Percentiles rank a stretch among this genome's conserved stretches.
phyloP scores from a whole-genome alignment of 2,329 filamentous ascomycete species.

The Trichoderma sp. region DNA sequence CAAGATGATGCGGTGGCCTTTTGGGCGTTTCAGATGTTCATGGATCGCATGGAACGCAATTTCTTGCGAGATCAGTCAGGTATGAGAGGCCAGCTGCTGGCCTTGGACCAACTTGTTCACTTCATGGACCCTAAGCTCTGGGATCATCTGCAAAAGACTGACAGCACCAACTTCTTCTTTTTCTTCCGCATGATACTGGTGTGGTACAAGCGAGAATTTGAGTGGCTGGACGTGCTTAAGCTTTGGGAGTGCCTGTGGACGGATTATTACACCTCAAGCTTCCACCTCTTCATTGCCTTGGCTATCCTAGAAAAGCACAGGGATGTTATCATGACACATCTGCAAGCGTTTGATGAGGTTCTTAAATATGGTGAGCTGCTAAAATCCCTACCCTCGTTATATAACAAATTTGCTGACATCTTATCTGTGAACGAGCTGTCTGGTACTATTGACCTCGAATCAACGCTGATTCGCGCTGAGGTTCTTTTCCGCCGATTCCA shows the following conservation, averaged over 20 bases:
- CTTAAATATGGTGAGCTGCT: conserved; percentile 79
- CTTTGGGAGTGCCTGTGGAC: conserved; percentile 97
- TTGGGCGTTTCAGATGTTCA: conserved; percentile 94
- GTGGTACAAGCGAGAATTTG: conserved; percentile 98
- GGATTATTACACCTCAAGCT: conserved; percentile 83
- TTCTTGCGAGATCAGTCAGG: conserved; percentile 94
- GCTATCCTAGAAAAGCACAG: conserved; percentile 94
- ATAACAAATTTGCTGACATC: not conserved
- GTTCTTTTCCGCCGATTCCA: conserved; percentile 86
- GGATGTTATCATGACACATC: conserved; percentile 93
- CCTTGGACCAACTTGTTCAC: conserved; percentile 91
- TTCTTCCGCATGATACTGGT: conserved; percentile 99
- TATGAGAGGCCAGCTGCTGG: conserved; percentile 88
- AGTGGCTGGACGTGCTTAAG: conserved; percentile 81
- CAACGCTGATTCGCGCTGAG: conserved; percentile 85
- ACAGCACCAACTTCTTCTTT: conserved; percentile 99
- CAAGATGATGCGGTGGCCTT: conserved; percentile 97
- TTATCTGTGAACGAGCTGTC: conserved; percentile 82
- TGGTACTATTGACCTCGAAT: conserved; percentile 85
- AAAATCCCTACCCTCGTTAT: not conserved
- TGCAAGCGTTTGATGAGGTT: conserved; percentile 94
- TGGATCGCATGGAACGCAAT: conserved; percentile 97
- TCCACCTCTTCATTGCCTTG: conserved; percentile 91
- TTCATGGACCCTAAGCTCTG: conserved; percentile 97
- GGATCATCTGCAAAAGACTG: conserved; percentile 81